Base-by-base conservation (phyloP, 345 rosid species). In the Citrus glauca region DNA sequence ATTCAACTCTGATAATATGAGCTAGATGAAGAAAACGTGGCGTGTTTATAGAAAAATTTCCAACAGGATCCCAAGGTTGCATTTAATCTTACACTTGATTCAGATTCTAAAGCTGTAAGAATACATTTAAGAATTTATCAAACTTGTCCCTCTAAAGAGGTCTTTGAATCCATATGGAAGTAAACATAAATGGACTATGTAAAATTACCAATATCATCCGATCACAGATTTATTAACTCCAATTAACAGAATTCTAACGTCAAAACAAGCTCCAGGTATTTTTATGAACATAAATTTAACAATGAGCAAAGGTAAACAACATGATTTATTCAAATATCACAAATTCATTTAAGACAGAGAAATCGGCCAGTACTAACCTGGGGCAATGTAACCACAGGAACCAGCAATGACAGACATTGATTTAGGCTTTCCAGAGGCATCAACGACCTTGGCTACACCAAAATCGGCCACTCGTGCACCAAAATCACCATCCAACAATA, bases 371-470 rank as follows among this genome's bases (percentile, higher is more conserved):
- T 33, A 81, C 97, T 77, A 81, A 94, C 99, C 99, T 85, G 99
- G 99, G 38, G 99, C 99, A 73, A 97, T 94, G 84, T 97, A 97
- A 72, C 99, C 99, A 72, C 98, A 93, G 53, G 99, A 97, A 16
- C 99, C 99, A 22, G 99, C 98, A 63, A 97, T 91, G 20, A 87
- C 90, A 16, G 99, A 97, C 99, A 97, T 97, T 16, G 99, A 94
- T 77, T 92, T 89, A 1, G 87, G 94, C 76, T 90, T 96, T 42
- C 92, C 98, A 3, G 91, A 83, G 42, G 82, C 65, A 81, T 91
- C 97, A 5, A 91, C 88, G 16, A 88, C 94, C 87, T 97, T 97
- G 60, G 99, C 99, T 27, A 91, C 90, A 2, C 99, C 99, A 55
- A 97, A 97, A 86, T 97, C 99, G 13, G 99, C 99, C 20, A 97